Percentiles rank a stretch among this genome's conserved stretches.
Conservation (phyloP, 306 rosid genomes). For the Quercus aquifolioides region DNA sequence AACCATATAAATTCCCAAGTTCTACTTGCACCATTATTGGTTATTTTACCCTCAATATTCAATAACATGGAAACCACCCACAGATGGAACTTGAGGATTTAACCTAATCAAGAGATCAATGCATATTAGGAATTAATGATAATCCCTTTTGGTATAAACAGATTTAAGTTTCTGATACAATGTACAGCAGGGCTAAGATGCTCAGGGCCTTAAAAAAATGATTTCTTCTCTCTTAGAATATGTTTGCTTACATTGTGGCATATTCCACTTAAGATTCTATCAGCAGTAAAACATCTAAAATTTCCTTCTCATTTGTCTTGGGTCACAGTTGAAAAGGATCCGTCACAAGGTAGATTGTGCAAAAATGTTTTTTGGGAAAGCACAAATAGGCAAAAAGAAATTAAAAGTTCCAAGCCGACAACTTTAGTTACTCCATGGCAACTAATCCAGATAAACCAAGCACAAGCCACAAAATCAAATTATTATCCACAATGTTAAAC, state of each 20-base stretch:
- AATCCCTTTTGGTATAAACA: not conserved
- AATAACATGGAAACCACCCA: not conserved
- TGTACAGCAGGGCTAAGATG: too few species aligned
- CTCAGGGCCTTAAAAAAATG: not conserved
- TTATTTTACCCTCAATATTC: not conserved
- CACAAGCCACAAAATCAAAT: not conserved
- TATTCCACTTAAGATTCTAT: not conserved
- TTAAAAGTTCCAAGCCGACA: not conserved
- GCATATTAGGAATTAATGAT: not conserved
- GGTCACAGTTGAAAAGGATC: not conserved
- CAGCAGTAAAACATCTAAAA: not conserved
- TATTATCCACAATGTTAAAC: not conserved
- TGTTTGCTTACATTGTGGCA: not conserved
- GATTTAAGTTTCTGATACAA: not conserved
- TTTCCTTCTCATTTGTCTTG: not conserved
- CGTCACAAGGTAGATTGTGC: not conserved
- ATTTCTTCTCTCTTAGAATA: not conserved
- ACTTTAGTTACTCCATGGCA: slow-evolving; percentile 8
- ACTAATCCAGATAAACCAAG: slow-evolving; percentile 12
- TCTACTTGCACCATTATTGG: not conserved
- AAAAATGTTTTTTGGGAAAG: not conserved
- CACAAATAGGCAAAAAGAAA: not conserved
- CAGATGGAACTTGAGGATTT: not conserved
- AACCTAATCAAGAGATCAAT: not conserved
- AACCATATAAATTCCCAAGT: not conserved